Conservation (phyloP, 2,329 filamentous ascomycete species). For the Colletotrichum cereale region DNA sequence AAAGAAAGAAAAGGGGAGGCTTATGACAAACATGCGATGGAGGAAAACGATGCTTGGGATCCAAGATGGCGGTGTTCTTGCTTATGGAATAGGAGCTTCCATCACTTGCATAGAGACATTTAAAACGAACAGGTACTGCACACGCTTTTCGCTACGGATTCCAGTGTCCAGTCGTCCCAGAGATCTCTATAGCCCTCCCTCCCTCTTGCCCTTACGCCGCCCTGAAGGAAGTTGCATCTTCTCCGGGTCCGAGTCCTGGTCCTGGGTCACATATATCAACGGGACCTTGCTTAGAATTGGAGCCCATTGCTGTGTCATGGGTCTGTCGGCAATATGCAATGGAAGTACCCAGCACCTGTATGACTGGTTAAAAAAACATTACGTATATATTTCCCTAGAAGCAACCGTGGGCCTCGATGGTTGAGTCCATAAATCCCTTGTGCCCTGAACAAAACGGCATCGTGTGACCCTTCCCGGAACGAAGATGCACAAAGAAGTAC, state of each 20-base stretch:
- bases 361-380: not conserved
- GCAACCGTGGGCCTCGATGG: not conserved
- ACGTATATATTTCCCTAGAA: not conserved
- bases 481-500: constrained; percentile 12
- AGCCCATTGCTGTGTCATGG: not conserved
- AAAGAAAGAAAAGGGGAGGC: not conserved
- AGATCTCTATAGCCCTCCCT: not conserved
- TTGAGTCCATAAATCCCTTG: not conserved
- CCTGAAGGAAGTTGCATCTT: not conserved
- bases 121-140: not conserved
- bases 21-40: not conserved
- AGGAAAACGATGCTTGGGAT: not conserved
- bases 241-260: not conserved
- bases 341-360: not conserved
- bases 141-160: not conserved
- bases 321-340: not conserved
- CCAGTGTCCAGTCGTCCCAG: not conserved
- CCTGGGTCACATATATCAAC: not conserved
- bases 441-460: not conserved
- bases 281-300: not conserved
- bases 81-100: not conserved
- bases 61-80: not conserved
- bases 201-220: not conserved
- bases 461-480: not conserved
- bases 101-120: not conserved